These are phyloP conservation scores for Lipomyces yamadae DNA, from an alignment of 805 yeast genomes.

Conservation along the genomic window DNA sequence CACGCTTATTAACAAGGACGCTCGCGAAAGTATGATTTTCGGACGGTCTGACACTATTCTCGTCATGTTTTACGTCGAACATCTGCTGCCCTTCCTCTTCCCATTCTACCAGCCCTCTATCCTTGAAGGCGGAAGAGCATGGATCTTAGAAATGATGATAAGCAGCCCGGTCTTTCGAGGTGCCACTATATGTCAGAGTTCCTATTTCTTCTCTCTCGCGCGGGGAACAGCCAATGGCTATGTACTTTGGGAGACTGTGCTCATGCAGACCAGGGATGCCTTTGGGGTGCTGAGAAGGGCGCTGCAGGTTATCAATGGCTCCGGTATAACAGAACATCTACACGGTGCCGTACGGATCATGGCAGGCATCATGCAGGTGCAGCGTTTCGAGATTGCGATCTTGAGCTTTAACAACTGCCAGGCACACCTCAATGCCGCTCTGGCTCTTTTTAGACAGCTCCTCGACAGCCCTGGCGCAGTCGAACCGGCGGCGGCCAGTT, in stretches of 20 bases:
- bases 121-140: background rate
- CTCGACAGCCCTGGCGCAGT: background rate
- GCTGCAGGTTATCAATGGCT: background rate
- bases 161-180: background rate
- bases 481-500: background rate
- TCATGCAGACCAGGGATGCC: background rate
- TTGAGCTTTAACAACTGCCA: background rate
- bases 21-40: too few species aligned
- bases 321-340: background rate
- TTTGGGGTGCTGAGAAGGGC: background rate
- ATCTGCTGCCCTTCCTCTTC: background rate
- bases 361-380: background rate
- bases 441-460: background rate
- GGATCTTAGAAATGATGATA: background rate
- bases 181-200: background rate
- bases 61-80: background rate
- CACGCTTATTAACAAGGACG: background rate
- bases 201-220: background rate
- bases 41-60: background rate
- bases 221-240: background rate
- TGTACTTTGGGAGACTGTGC: background rate
- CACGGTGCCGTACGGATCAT: background rate
- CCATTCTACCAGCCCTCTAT: background rate
- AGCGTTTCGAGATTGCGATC: background rate
- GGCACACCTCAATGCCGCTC: background rate